A percentile compares a stretch with the other conserved stretches of the same genome.
Conservation (phyloP, 192 early-diverging fungal genomes). For the Coemansia javaensis region DNA sequence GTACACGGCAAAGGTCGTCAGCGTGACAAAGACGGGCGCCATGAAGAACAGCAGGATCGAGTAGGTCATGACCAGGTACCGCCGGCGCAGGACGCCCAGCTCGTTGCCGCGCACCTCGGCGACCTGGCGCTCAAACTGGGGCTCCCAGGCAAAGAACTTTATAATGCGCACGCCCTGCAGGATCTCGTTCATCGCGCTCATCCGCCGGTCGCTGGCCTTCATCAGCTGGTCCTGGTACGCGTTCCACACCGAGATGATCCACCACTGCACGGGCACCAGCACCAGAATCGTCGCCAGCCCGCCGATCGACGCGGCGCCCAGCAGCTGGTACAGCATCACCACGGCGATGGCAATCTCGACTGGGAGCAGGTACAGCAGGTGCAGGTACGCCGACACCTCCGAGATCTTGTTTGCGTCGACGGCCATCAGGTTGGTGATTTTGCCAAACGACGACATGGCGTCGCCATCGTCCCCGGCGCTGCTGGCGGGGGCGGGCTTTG, state of each 20-base stretch:
- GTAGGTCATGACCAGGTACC: constrained; percentile 28
- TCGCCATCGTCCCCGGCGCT: constrained; percentile 18
- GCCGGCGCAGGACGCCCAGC: constrained; percentile 49
- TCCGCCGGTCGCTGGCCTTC: constrained; percentile 65
- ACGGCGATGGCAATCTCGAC: constrained; percentile 62
- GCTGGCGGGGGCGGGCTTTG: not conserved
- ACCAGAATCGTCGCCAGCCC: constrained; percentile 66
- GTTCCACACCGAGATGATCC: constrained; percentile 50
- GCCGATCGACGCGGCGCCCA: constrained; percentile 73
- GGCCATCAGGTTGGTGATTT: constrained; percentile 67
- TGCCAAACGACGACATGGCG: constrained; percentile 51
- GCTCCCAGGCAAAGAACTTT: constrained; percentile 85
- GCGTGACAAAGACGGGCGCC: constrained; percentile 59
- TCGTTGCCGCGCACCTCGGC: constrained; percentile 58
- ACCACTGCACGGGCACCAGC: constrained; percentile 54
- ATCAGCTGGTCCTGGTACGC: constrained; percentile 58
- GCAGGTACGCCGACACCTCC: constrained; percentile 54
- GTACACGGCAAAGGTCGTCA: constrained; percentile 58
- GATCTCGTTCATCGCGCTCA: constrained; percentile 77
- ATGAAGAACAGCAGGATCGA: constrained; percentile 55
- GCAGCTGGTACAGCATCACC: constrained; percentile 62
- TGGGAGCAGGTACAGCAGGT: constrained; percentile 59
- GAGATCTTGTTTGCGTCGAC: constrained; percentile 65
- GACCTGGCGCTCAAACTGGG: constrained; percentile 66
- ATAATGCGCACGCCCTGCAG: constrained; percentile 87